These are phyloP conservation scores for Endotrypanum monterogeii DNA, from an alignment of 208 protist species.

Conservation along the genomic window DNA sequence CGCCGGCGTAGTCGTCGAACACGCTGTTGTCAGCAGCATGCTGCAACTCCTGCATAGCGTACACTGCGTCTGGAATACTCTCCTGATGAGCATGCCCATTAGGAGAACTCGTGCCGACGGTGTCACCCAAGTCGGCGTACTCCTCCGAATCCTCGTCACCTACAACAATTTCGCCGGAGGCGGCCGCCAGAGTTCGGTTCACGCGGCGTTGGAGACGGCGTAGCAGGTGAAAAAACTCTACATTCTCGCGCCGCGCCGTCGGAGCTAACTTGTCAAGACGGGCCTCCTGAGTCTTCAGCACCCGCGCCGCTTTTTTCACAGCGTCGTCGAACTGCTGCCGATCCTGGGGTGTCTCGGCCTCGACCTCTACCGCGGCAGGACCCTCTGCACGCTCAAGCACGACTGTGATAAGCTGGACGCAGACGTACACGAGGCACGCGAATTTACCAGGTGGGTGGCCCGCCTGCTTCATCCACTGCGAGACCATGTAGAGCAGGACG, in stretches of 20 bases:
- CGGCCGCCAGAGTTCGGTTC: slow-evolving; percentile 42
- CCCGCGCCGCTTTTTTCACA: slow-evolving; percentile 55
- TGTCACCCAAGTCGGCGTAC: slow-evolving; percentile 21
- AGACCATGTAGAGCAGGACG: slow-evolving; percentile 85
- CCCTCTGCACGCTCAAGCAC: slow-evolving; percentile 61
- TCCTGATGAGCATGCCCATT: slow-evolving; percentile 6
- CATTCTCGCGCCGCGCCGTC: slow-evolving; percentile 60
- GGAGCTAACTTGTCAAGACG: slow-evolving; percentile 64
- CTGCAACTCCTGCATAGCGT: slow-evolving; percentile 58
- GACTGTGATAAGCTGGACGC: slow-evolving; percentile 73
- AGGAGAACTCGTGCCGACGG: background rate
- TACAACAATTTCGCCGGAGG: slow-evolving; percentile 47
- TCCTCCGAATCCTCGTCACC: slow-evolving; percentile 28
- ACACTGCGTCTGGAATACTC: background rate
- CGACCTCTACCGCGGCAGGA: slow-evolving; percentile 56
- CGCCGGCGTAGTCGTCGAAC: slow-evolving; percentile 58
- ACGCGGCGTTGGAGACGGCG: slow-evolving; percentile 63
- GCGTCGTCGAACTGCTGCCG: slow-evolving; percentile 68
- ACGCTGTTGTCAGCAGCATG: slow-evolving; percentile 74
- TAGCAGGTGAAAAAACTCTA: slow-evolving; percentile 69
- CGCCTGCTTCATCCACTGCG: slow-evolving; percentile 81
- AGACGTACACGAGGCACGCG: slow-evolving; percentile 84
- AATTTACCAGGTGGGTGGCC: slow-evolving; percentile 78
- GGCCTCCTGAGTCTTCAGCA: slow-evolving; percentile 55
- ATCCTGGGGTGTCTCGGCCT: slow-evolving; percentile 75